Evolutionary conservation across 371 early-diverging fungal species (phyloP), one percentile per base, ranked within the genome.

Genomic region (Batkoa obscura): DNA sequence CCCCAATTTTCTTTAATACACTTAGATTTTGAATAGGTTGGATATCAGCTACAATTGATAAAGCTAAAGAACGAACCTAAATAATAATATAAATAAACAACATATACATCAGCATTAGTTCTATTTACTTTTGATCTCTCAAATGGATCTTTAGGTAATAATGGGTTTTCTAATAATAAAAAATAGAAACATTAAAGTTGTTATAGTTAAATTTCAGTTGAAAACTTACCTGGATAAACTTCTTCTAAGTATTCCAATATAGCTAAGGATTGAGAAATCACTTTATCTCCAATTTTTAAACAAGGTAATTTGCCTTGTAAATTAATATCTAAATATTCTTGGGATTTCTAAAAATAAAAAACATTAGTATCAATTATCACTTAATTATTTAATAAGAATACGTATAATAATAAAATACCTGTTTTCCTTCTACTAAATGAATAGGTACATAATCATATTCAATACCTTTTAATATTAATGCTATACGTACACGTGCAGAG

Each of bases 191-290:
- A 39, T 35, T 17, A 48, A 33, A 36, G 12, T 39, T 13, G 42
- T 43, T 36, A 32, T 46, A 17, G 9, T 32, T 34, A 17, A 43
- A 12, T 12, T n/a, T 17, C 37, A 33, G n/a, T 38, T 38, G 13
- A 1, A 33, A n/a, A 12, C 43, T 41, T 65, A 63, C 79, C 72
- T 8, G 88, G 79, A 55, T 76, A 62, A 10, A 72, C 64, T 56
- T 93, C 91, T 45, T 94, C 93, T 4, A 94, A 67, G 59, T 88
- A 88, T 63, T 94, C 90, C 36, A 90, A 55, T 45, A 93, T 91
- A 30, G 92, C 83, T 47, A 80, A 60, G 4, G 87, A 87, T 66
- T 88, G 83, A 34, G 68, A 67, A 37, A 90, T 43, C 2, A 62
- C 39, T 31, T 69, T 51, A 6, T 76, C 77, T 46, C 81, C 77